A percentile compares a stretch with the other conserved stretches of the same genome.
Evolutionary conservation across 176 grass and related monocot species (phyloP).

Genomic region (Aegilops bicornis): DNA sequence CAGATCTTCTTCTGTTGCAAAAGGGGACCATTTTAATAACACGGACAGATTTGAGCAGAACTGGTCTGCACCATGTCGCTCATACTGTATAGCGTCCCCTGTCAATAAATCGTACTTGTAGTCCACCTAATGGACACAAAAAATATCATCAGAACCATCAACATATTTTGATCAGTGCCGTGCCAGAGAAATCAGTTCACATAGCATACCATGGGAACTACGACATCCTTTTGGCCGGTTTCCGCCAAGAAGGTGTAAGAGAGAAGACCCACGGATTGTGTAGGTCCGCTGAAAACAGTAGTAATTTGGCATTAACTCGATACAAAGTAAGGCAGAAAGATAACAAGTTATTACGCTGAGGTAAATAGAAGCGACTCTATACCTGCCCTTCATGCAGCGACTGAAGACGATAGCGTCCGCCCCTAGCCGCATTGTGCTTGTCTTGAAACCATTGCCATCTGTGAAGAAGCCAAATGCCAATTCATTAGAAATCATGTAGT

Average conservation of each 20-base stretch:
- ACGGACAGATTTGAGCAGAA: slow-evolving; percentile 70
- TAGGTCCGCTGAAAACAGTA: slow-evolving; percentile 45
- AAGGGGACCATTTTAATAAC: slow-evolving; percentile 79
- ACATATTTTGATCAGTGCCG: background rate
- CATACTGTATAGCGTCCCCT: slow-evolving; percentile 37
- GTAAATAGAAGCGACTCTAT: background rate
- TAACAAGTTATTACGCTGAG: background rate
- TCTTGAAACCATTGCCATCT: slow-evolving; percentile 97
- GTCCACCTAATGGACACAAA: slow-evolving; percentile 59
- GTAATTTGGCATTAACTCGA: slow-evolving; percentile 7
- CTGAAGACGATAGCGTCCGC: slow-evolving; percentile 85
- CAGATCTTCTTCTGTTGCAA: slow-evolving; percentile 68
- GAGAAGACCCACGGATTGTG: slow-evolving; percentile 78
- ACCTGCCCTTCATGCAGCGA: slow-evolving; percentile 56
- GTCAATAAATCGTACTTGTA: slow-evolving; percentile 63
- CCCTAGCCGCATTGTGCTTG: slow-evolving; percentile 86
- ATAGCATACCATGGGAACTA: slow-evolving; percentile 63
- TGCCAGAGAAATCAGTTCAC: background rate
- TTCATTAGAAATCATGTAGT: background rate
- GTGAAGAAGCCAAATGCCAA: background rate
- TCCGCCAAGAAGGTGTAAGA: slow-evolving; percentile 71
- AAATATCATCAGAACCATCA: background rate
- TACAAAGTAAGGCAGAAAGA: background rate
- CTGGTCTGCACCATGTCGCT: slow-evolving; percentile 33
- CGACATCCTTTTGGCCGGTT: slow-evolving; percentile 55